Percentiles rank a stretch among this genome's conserved stretches.
Evolutionary conservation across 2,329 filamentous ascomycete genomes (phyloP).

Genomic region (Xylaria sp.): DNA sequence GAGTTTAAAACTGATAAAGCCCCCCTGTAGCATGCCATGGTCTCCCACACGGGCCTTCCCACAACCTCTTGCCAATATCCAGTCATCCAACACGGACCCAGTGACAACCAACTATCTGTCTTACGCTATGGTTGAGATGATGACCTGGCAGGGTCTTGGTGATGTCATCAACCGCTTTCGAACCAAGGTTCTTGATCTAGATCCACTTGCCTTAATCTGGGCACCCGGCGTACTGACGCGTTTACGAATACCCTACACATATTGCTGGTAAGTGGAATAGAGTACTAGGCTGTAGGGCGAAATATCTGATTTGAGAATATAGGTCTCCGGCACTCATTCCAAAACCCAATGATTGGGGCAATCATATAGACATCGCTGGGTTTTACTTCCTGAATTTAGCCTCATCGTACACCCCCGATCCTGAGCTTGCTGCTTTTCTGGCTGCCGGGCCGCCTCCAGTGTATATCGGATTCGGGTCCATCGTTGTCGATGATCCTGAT

Average conservation of each 20-base stretch:
- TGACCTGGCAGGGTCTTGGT: conserved; percentile 91
- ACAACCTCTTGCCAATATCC: conserved; percentile 83
- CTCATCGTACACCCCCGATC: conserved; percentile 42
- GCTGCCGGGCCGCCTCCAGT: conserved; percentile 53
- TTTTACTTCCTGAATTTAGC: conserved; percentile 58
- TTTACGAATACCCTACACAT: conserved; percentile 82
- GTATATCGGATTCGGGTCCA: conserved; percentile 63
- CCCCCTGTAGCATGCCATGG: conserved; percentile 73
- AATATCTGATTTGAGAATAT: conserved; percentile 1
- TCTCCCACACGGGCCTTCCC: conserved; percentile 84
- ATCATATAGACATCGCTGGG: conserved; percentile 58
- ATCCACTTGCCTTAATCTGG: conserved; percentile 79
- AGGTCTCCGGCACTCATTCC: conserved; percentile 52
- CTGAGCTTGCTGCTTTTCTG: conserved; percentile 50
- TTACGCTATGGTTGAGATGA: conserved; percentile 85
- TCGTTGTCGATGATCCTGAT: conserved; percentile 58
- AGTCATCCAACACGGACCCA: conserved; percentile 69
- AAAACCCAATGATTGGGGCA: conserved; percentile 60
- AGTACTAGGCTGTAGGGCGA: background rate
- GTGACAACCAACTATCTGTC: conserved; percentile 74
- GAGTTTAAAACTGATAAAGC: conserved; percentile 10
- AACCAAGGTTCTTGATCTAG: conserved; percentile 70
- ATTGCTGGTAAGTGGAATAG: conserved; percentile 70
- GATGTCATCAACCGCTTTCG: conserved; percentile 91
- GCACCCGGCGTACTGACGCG: conserved; percentile 80